Evolutionary conservation across 805 yeast species (phyloP), one percentile per base, ranked within the genome.

Genomic region (Pichia membranifaciens): DNA sequence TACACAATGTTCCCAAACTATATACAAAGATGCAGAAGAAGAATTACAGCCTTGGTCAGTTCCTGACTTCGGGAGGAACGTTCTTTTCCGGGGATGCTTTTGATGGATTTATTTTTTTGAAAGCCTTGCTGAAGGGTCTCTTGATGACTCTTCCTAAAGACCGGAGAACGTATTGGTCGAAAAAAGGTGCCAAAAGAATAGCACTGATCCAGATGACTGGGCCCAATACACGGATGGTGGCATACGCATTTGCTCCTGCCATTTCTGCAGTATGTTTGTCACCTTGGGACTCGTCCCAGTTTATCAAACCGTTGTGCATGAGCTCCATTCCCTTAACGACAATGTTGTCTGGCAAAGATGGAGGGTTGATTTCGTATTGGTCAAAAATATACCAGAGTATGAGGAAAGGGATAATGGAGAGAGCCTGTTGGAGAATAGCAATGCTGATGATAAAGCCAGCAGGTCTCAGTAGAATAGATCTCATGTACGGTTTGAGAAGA

Each of bases 401-500:
- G 4, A 76, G 54, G 43, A 78, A 69, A 6, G 83, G 83, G 17
- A 74, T 68, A 3, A 78, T 67, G 1, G 81, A 81, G 0, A 80
- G 68, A 41, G 74, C 58, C 54, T 78, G 82, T 52, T 78, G 83
- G 15, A 78, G 64, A 12, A 76, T 66, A 6, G 72, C 60, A 54
- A 78, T 75, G 13, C 79, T 67, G 3, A 75, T 54, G 6, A 75
- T 73, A 54, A 67, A 67, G 10, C 65, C 68, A 29, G 64, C 40
- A 1, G 71, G 71, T 40, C 67, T 51, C 4, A 56, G 37, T 48
- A 66, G 43, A 41, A 67, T 49, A 5, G 58, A 55, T 38, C 57
- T 54, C 58, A 65, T 54, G 44, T 64, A 65, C 5, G 70, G 69
- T 38, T 55, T 62, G 15, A 66, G 41, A 3, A 65, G 42, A 3